Base-by-base conservation (phyloP, 2,329 filamentous ascomycete species). In the Apiospora hydei region DNA sequence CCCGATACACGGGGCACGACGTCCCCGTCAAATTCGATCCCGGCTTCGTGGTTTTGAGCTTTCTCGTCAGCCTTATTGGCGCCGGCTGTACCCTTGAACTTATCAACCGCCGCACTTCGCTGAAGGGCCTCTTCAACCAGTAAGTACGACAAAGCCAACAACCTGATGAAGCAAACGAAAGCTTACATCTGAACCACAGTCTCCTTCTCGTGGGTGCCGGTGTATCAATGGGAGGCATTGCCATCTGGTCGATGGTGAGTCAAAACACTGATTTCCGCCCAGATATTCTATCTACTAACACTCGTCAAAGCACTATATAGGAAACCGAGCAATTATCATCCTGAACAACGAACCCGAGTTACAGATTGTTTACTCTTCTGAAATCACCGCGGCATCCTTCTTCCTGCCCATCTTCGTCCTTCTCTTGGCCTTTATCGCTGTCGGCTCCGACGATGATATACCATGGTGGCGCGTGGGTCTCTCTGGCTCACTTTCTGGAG, bases 81-180 rank as follows among this genome's bases (percentile, higher is more conserved):
- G 92, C 94, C 68, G 87, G 90, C 69, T 94, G 94, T 4, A 95
- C 94, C 0, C 86, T 97, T 44, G 95, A 98, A 81, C 84, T 97
- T 71, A 90, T 98, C 69, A 93, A 96, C 79, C 86, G 93, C 72
- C 87, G 93, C 75, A 94, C 92, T 0, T 90, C 92, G 2, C 88
- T 88, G 70, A 89, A 89, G 78, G 93, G 93, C 7, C 80, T 88
- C 70, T 90, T 90, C 79, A 94, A 94, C 77, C 90, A 92, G 66
- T 68, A 30, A 30, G 66, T 46, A 8, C 21, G 18, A 64, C 14
- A 10, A 14, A 13, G 0, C 24, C 44, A 10, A n/a, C 5, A 4
- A 1, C 3, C 1, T 18, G 4, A 26, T 1, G 26, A 13, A 2
- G 16, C 13, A 1, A 34, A 34, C 6, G 10, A 6, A 21, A 11